These are phyloP conservation scores for Sphaerulina musiva DNA, from an alignment of 2,329 filamentous ascomycete species.

Conservation along the genomic window DNA sequence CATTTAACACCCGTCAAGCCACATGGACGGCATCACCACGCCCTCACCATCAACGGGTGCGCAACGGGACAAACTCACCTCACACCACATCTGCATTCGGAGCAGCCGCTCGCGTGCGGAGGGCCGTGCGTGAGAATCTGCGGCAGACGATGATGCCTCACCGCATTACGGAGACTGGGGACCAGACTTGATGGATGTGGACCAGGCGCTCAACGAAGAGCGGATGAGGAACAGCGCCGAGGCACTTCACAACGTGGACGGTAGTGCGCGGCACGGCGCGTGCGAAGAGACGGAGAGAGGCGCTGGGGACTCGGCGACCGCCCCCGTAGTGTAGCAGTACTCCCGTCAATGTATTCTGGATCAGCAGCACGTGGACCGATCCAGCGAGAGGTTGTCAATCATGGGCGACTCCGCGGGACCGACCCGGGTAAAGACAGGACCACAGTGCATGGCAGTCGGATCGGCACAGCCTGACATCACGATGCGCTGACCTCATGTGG, in stretches of 20 bases:
- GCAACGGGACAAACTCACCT: background rate
- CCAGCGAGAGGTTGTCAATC: background rate
- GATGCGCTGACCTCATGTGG: no score
- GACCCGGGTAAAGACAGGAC: no score
- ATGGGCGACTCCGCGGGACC: no score
- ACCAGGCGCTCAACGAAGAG: slow-evolving; percentile 3
- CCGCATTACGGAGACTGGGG: background rate
- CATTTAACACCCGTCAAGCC: background rate
- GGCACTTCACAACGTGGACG: no score
- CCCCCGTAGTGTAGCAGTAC: background rate
- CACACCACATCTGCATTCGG: background rate
- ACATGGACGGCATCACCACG: background rate
- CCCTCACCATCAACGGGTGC: background rate
- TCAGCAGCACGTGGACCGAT: background rate
- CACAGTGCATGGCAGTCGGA: no score
- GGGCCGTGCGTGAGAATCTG: background rate
- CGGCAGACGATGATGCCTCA: background rate
- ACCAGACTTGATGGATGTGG: background rate
- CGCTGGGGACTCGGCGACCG: background rate
- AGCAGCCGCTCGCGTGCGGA: background rate
- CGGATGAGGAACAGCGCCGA: background rate
- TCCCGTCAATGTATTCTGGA: background rate
- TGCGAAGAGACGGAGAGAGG: background rate
- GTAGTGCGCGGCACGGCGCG: no score
- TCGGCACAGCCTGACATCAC: no score